phyloP scores from a whole-genome alignment of 495 filamentous ascomycete genomes.

The Cudoniella acicularis region DNA sequence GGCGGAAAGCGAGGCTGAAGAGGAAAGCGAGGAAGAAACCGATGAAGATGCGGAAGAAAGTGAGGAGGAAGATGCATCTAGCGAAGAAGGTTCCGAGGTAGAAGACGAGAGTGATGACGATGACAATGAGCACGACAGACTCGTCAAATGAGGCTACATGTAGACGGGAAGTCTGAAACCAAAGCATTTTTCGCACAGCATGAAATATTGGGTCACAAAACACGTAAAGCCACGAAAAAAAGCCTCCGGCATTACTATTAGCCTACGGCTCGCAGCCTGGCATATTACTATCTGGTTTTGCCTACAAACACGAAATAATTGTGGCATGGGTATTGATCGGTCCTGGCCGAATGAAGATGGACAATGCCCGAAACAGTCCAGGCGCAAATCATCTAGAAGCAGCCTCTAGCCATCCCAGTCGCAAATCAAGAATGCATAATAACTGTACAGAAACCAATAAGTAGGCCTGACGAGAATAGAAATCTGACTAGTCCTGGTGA shows the following conservation, averaged over 20 bases:
- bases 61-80: slow-evolving; percentile 31
- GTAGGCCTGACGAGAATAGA: slow-evolving; percentile 1
- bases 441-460: slow-evolving; percentile 16
- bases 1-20: slow-evolving; percentile 50
- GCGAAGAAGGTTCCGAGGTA: slow-evolving; percentile 38
- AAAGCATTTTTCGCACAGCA: slow-evolving; percentile 3
- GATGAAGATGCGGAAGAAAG: slow-evolving; percentile 43
- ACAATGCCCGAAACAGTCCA: not conserved
- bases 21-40: slow-evolving; percentile 44
- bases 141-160: slow-evolving; percentile 33
- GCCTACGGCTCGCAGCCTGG: slow-evolving; percentile 20
- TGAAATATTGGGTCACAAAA: slow-evolving; percentile 18
- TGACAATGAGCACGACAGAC: slow-evolving; percentile 44
- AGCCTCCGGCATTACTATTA: slow-evolving; percentile 24
- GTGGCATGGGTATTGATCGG: not conserved
- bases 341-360: not conserved
- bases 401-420: slow-evolving; percentile 4
- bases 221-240: slow-evolving; percentile 14
- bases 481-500: slow-evolving; percentile 4
- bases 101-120: slow-evolving; percentile 46
- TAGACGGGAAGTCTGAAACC: slow-evolving; percentile 10
- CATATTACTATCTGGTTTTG: slow-evolving; percentile 19
- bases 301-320: slow-evolving; percentile 12
- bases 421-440: slow-evolving; percentile 14
- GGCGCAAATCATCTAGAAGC: slow-evolving; percentile 7